Evolutionary conservation across 2,329 filamentous ascomycete genomes (phyloP), one percentile per base, ranked within the genome.

Genomic region (Lecanicillium sp.): DNA sequence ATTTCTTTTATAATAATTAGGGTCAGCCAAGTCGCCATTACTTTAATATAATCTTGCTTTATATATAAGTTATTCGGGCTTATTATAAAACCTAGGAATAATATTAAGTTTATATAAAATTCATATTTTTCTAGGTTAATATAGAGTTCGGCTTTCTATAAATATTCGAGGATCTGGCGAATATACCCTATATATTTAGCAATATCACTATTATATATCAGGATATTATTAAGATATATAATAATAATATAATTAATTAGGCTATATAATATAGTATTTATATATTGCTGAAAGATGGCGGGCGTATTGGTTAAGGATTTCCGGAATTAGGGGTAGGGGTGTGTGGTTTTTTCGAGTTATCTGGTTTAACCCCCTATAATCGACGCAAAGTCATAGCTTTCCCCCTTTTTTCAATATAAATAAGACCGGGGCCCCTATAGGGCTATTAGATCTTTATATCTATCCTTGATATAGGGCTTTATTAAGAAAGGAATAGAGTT

Each of bases 1-100:
- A 60, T 59, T 4, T 57, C 43, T 18, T 46, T 43, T 49, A 31
- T 33, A 49, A 9, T 40, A 25, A 9, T 18, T 18, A 29, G 37
- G 32, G 18, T n/a, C 17, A 38, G 36, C 19, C 33, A 46, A 12
- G 30, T 38, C 13, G 38, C 22, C 33, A 39, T 33, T 33, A n/a
- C 16, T 30, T 37, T 39, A 40, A 37, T 38, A 32, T 35, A 36
- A 29, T 33, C 7, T 30, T 33, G 14, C n/a, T 37, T 18, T 39
- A 40, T 37, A 28, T 29, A 37, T 27, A 37, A 44, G 19, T n/a
- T n/a, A n/a, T n/a, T n/a, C n/a, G n/a, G n/a, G n/a, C n/a, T n/a
- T n/a, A n/a, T n/a, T n/a, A n/a, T n/a, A n/a, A n/a, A n/a, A n/a
- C n/a, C n/a, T n/a, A n/a, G n/a, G n/a, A n/a, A n/a, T n/a, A n/a